phyloP scores from a whole-genome alignment of 2,329 filamentous ascomycete genomes.

The Xylaria sp. region DNA sequence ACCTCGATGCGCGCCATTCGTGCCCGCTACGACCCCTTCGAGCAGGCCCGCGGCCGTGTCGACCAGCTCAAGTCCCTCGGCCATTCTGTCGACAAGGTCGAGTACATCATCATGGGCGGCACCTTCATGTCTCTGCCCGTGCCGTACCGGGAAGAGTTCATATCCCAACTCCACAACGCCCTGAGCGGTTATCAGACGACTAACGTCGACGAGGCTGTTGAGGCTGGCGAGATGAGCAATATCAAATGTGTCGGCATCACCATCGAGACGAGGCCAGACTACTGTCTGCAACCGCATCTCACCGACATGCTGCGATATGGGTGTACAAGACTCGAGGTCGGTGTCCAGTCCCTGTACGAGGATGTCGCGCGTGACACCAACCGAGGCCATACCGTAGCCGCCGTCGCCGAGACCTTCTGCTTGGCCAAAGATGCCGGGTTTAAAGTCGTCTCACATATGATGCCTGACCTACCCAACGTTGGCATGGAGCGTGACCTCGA shows the following conservation, averaged over 20 bases:
- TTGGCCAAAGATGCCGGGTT: conserved; percentile 98
- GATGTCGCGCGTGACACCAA: conserved; percentile 99
- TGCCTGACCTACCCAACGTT: conserved; percentile 97
- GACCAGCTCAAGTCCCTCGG: conserved; percentile 96
- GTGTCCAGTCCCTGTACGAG: conserved; percentile 96
- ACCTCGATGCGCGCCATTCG: conserved; percentile 98
- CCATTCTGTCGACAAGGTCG: conserved; percentile 97
- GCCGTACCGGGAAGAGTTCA: conserved; percentile 90
- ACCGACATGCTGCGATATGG: conserved; percentile 98
- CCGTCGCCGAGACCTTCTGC: conserved; percentile 95
- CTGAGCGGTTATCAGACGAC: conserved; percentile 93
- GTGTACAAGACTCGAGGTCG: conserved; percentile 91
- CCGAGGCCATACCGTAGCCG: conserved; percentile 91
- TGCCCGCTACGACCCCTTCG: conserved; percentile 95
- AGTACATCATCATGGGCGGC: conserved; percentile 99
- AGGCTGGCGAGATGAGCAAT: conserved; percentile 93
- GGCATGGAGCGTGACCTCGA: conserved; percentile 97
- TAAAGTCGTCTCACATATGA: conserved; percentile 99
- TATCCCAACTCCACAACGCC: conserved; percentile 94
- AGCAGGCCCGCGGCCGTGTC: conserved; percentile 92
- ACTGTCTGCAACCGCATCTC: conserved; percentile 93
- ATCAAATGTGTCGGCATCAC: conserved; percentile 98
- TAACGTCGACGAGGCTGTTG: conserved; percentile 93
- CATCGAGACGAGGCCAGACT: conserved; percentile 96
- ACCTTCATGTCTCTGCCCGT: conserved; percentile 97